Base-by-base conservation (phyloP, 2,329 filamentous ascomycete genomes). In the Camptophora hylomeconis region DNA sequence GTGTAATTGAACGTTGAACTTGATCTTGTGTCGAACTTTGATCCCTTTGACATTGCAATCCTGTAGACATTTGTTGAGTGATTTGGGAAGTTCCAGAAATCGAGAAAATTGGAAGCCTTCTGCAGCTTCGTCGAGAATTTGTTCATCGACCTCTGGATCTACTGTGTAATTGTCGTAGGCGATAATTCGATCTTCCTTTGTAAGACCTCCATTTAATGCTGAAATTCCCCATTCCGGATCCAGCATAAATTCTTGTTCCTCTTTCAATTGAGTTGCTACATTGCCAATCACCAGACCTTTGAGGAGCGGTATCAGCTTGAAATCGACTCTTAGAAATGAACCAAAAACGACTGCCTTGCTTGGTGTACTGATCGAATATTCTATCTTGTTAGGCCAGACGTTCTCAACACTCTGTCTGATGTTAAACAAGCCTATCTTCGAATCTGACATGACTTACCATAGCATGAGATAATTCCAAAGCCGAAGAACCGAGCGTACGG, bases 361-460 rank as follows among this genome's bases (percentile, higher is more conserved):
- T 0, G 89, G 87, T 7, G 92, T 81, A 33, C 82, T 74, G 39
- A 98, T 84, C 17, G 83, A 87, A 58, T 98, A 98, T 52, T 92
- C 82, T 45, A 95, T 72, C 63, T 98, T 98, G 61, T 93, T 89
- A 5, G 84, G 80, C 89, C 89, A 98, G 39, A 92, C 80, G 49
- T 94, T 94, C 55, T 94, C 86, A 40, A 95, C 86, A 39, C 81
- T 67, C 62, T 70, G 33, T 16, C 10, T 21, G n/a, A 17, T 12
- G 26, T 30, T n/a, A 30, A 24, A 21, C 20, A 12, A 15, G 13
- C 11, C 12, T 24, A 24, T 9, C 7, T 29, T 30, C 19, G 4
- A 16, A 25, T 10, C 9, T 14, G n/a, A 17, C 20, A 28, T 15
- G 6, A 39, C 50, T 40, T 48, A 63, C 82, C 82, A 94, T 89